Evolutionary conservation across 768 basidiomycete species (phyloP).

Genomic region (Amanita rimosa): DNA sequence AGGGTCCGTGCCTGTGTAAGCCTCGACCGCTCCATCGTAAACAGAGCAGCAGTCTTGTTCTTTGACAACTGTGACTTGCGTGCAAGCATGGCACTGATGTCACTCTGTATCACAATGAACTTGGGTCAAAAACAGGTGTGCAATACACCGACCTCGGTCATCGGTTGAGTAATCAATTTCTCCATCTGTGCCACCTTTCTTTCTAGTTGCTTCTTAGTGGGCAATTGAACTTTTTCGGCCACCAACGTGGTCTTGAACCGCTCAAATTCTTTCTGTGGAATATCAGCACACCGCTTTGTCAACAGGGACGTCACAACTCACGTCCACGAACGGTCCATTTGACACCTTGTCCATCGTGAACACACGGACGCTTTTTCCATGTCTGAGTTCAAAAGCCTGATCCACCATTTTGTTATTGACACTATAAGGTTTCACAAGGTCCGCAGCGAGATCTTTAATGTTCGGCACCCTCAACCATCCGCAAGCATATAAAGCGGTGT

Average conservation of each 20-base stretch:
- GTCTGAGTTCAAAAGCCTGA: constrained; percentile 61
- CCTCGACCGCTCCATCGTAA: constrained; percentile 51
- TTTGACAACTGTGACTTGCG: constrained; percentile 41
- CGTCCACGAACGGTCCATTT: constrained; percentile 53
- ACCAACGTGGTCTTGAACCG: constrained; percentile 36
- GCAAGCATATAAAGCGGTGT: constrained; percentile 3
- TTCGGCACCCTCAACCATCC: constrained; percentile 7
- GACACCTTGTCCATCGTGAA: constrained; percentile 85
- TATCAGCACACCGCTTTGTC: background rate
- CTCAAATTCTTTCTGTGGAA: constrained; percentile 60
- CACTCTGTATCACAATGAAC: constrained; percentile 39
- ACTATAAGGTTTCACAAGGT: constrained; percentile 56
- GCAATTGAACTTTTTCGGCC: constrained; percentile 49
- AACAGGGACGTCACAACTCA: constrained; percentile 22
- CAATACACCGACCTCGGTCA: constrained; percentile 65
- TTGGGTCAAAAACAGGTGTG: constrained; percentile 4
- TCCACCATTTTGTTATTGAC: constrained; percentile 56
- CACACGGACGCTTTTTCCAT: constrained; percentile 50
- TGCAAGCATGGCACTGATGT: constrained; percentile 69
- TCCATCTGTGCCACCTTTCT: constrained; percentile 55
- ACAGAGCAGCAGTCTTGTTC: constrained; percentile 21
- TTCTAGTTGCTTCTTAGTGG: constrained; percentile 53
- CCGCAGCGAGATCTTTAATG: constrained; percentile 33
- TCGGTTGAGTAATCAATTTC: constrained; percentile 43
- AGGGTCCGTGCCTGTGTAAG: constrained; percentile 64